Evolutionary conservation across 305 asterid species (phyloP), one percentile per base, ranked within the genome.

Genomic region (Fraxinus platypoda): DNA sequence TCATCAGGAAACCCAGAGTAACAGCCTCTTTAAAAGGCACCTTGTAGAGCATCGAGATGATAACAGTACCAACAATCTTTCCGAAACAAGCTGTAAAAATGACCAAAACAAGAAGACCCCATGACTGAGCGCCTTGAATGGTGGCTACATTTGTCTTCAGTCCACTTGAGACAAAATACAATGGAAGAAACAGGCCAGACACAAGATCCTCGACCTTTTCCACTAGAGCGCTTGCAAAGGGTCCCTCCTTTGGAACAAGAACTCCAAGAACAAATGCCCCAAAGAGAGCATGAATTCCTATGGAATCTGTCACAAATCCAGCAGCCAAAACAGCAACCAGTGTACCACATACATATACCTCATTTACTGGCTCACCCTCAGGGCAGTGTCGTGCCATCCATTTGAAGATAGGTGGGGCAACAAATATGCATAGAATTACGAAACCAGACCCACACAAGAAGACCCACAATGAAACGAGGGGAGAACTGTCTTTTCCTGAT

Each of bases 181-280:
- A 41, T 2, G 99, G 99, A 68, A 95, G 95, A 75, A 95, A 91
- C 74, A 95, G 82, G 7, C 99, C 94, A 0, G 99, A 91, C 4
- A 95, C 98, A 13, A 95, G 94, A 87, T 95, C 98, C 91, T 95
- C 98, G 0, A 95, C 95, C 77, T 92, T 93, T 79, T 95, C 98
- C 66, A 94, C 95, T 0, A 95, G 87, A 6, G 97, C 95, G 2
- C 97, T 92, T 0, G 98, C 94, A 35, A 95, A 93, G 1, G 97
- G 87, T 34, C 98, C 99, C 64, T 95, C 98, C 75, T 95, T 95
- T 0, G 99, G 98, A 35, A 95, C 90, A 26, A 93, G 88, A 75
- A 95, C 86, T 1, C 99, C 99, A 1, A 94, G 15, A 62, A 95
- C 94, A 77, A 95, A 95, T 0, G 95, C 98, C 75, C 98, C 98